Conservation (phyloP, 192 early-diverging fungal genomes). For the Entomortierella chlamydospora region DNA sequence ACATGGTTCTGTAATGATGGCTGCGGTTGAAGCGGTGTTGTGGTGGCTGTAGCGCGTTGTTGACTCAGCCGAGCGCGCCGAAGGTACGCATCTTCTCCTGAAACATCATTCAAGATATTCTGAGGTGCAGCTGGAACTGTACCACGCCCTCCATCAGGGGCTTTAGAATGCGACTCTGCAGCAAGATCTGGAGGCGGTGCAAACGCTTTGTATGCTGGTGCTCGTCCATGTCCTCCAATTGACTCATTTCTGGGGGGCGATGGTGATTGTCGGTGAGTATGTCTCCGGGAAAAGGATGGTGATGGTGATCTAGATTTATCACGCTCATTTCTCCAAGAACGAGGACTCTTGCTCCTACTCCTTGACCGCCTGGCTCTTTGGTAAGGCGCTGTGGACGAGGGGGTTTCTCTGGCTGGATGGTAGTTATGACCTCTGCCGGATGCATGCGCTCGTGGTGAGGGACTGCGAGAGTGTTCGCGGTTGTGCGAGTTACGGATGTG, state of each 20-base stretch:
- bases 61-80: constrained; percentile 64
- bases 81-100: constrained; percentile 79
- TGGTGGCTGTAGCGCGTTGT: constrained; percentile 8
- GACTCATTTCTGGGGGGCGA: constrained; percentile 1
- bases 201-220: constrained; percentile 31
- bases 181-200: constrained; percentile 42
- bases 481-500: neutral
- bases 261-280: neutral
- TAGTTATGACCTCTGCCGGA: neutral
- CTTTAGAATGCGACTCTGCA: constrained; percentile 1
- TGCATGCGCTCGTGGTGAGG: neutral
- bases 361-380: neutral
- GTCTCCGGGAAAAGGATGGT: constrained; percentile 1
- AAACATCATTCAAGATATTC: constrained; percentile 58
- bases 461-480: neutral
- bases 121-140: neutral
- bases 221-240: neutral
- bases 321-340: neutral
- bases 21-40: neutral
- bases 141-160: neutral
- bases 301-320: constrained; percentile 30
- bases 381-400: neutral
- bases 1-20: neutral
- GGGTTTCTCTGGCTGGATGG: neutral
- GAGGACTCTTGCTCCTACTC: constrained; percentile 20